phyloP scores from a whole-genome alignment of 176 grass and related monocot species.

The Eragrostis curvula region DNA sequence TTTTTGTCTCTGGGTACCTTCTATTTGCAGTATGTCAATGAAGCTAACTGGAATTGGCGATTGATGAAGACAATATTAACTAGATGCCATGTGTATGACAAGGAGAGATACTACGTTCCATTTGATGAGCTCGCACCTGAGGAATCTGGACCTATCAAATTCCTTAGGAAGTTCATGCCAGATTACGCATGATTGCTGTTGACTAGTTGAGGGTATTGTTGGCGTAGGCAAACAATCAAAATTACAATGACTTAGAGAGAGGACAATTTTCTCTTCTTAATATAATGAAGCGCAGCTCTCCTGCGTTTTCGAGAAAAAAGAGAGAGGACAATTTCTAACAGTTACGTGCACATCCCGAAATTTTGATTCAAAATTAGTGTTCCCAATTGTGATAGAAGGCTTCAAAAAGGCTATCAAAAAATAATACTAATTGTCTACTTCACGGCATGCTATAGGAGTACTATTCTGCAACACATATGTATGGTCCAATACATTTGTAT shows the following conservation, averaged over 20 bases:
- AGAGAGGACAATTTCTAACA: conserved; percentile 29
- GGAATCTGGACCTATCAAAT: conserved; percentile 81
- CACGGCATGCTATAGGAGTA: conserved; percentile 3
- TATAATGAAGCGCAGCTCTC: too few relatives aligned
- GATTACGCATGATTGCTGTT: conserved; percentile 69
- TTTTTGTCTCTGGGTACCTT: conserved; percentile 35
- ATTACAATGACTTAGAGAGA: conserved; percentile 6
- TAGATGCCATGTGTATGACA: conserved; percentile 87
- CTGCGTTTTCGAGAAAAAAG: too few relatives aligned
- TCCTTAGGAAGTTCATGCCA: conserved; percentile 86
- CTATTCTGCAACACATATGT: neutral
- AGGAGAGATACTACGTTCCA: conserved; percentile 84
- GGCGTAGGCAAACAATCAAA: conserved; percentile 22
- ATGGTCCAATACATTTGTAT: neutral
- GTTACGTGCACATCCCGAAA: neutral
- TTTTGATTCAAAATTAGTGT: conserved; percentile 20
- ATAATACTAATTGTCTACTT: neutral
- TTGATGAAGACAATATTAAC: conserved; percentile 99
- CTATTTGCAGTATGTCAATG: conserved; percentile 82
- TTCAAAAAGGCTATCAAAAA: conserved; percentile 11
- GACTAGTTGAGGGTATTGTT: conserved; percentile 35
- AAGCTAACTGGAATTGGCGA: conserved; percentile 94
- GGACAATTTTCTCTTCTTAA: too few relatives aligned
- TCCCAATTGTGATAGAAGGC: neutral
- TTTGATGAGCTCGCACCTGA: conserved; percentile 81